Conservation (phyloP, 2,329 filamentous ascomycete genomes). For the Daldinia eschscholtzii region DNA sequence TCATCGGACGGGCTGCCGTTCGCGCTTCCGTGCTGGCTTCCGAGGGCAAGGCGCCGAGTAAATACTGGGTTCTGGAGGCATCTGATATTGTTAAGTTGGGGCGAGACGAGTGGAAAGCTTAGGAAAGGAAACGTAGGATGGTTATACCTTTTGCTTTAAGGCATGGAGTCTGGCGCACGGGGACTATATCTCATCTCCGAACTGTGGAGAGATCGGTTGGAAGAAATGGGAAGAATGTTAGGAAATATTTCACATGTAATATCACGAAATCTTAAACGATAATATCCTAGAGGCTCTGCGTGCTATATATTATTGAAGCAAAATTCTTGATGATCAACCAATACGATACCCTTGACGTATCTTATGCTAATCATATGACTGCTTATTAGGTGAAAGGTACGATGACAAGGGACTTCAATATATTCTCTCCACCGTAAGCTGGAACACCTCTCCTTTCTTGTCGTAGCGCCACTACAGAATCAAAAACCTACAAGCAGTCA, state of each 20-base stretch:
- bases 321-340: neutral
- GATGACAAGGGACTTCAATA: neutral
- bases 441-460: constrained; percentile 1
- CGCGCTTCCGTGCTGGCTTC: constrained; percentile 69
- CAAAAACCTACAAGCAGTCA: neutral
- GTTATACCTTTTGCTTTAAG: neutral
- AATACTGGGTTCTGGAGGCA: constrained; percentile 71
- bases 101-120: constrained; percentile 66
- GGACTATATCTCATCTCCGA: constrained; percentile 7
- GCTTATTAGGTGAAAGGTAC: neutral
- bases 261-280: neutral
- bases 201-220: neutral
- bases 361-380: neutral
- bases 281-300: constrained; percentile 11
- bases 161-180: constrained; percentile 22
- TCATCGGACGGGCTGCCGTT: constrained; percentile 77
- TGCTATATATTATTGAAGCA: neutral
- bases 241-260: neutral
- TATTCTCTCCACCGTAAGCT: neutral
- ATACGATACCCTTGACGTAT: neutral
- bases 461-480: neutral
- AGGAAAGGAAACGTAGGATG: neutral
- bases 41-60: constrained; percentile 69
- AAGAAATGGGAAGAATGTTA: constrained; percentile 1
- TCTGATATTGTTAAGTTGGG: constrained; percentile 76